phyloP scores from a whole-genome alignment of 805 yeast genomes.

The Yamadazyma phyllophila region DNA sequence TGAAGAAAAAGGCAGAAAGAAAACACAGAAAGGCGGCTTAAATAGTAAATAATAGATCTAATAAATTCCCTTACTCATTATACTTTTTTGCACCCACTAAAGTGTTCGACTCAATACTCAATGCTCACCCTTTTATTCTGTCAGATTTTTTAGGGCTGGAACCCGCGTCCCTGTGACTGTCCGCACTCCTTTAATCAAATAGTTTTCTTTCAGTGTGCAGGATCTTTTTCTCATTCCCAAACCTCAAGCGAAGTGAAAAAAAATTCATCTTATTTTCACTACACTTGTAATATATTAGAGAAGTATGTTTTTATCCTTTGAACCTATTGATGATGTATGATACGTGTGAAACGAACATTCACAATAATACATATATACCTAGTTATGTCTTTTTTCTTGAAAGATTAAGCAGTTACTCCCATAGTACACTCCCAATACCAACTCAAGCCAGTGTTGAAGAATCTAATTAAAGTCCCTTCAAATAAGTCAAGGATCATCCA shows the following conservation, averaged over 20 bases:
- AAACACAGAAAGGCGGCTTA: slow-evolving; percentile 17
- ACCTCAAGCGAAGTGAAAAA: slow-evolving; percentile 10
- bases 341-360: not conserved
- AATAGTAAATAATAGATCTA: not conserved
- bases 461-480: too few relatives aligned
- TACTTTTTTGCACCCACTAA: not conserved
- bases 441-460: too few relatives aligned
- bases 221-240: slow-evolving; percentile 5
- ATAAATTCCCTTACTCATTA: not conserved
- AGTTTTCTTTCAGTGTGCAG: slow-evolving; percentile 6
- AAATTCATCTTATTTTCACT: slow-evolving; percentile 14
- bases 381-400: too few relatives aligned
- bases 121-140: too few relatives aligned
- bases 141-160: slow-evolving; percentile 2
- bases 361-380: not conserved
- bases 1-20: slow-evolving; percentile 52
- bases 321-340: slow-evolving; percentile 1
- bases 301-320: slow-evolving; percentile 11
- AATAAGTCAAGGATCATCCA: too few relatives aligned
- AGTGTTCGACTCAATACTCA: not conserved
- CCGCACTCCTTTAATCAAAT: not conserved
- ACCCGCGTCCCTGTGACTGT: slow-evolving; percentile 6
- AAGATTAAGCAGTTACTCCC: too few relatives aligned
- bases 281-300: slow-evolving; percentile 12
- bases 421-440: too few relatives aligned